These are phyloP conservation scores for Orbilia quercus DNA, from an alignment of 2,329 filamentous ascomycete genomes.

Conservation along the genomic window DNA sequence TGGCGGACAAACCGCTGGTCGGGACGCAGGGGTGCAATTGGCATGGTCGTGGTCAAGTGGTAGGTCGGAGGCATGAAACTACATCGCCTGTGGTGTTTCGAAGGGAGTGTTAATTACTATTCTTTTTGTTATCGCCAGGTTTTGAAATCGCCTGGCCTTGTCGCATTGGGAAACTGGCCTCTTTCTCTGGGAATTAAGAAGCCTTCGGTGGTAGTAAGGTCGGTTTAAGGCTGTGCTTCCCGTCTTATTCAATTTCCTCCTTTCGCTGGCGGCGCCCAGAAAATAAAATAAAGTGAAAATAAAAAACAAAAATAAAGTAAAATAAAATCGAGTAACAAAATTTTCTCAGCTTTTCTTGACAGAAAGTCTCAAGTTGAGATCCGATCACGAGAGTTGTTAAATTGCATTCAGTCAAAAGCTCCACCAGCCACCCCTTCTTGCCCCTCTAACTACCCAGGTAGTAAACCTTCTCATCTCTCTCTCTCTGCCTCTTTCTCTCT, in stretches of 20 bases:
- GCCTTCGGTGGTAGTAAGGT: too few relatives aligned
- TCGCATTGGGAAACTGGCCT: slow-evolving; percentile 47
- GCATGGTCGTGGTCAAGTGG: neutral
- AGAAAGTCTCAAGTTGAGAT: neutral
- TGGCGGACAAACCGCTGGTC: slow-evolving; percentile 30
- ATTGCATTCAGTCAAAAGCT: slow-evolving; percentile 36
- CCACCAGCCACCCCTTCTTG: slow-evolving; percentile 4
- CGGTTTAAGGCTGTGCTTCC: slow-evolving; percentile 49
- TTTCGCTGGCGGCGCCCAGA: slow-evolving; percentile 40
- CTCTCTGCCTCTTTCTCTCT: slow-evolving; percentile 1
- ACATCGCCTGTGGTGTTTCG: neutral
- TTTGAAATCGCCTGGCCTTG: slow-evolving; percentile 37
- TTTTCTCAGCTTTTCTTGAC: slow-evolving; percentile 9
- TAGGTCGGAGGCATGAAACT: slow-evolving; percentile 1
- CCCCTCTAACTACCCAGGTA: neutral
- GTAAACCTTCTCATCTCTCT: neutral
- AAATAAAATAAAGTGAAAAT: slow-evolving; percentile 11
- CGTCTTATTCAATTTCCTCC: slow-evolving; percentile 51
- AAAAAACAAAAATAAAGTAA: neutral
- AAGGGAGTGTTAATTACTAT: slow-evolving; percentile 2
- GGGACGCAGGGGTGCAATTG: slow-evolving; percentile 16
- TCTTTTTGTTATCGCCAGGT: too few relatives aligned
- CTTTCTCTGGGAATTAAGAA: too few relatives aligned
- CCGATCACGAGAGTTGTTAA: slow-evolving; percentile 20
- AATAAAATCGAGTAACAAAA: neutral